Conservation (phyloP, 169 alveolate species). For the Eimeria brunetti region DNA sequence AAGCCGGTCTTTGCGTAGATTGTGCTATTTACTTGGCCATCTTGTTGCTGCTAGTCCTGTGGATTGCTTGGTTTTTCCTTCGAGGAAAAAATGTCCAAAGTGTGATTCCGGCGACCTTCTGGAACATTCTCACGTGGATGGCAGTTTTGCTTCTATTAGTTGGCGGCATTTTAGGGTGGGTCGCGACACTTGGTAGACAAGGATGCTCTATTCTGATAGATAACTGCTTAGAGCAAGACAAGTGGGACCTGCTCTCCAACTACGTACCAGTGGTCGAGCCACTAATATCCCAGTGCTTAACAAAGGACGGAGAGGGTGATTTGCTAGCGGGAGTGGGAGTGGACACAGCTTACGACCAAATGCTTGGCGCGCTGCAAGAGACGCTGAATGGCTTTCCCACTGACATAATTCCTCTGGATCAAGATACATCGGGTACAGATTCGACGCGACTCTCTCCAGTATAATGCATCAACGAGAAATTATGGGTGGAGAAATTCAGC, state of each 20-base stretch:
- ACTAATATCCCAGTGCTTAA: constrained; percentile 34
- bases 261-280: constrained; percentile 58
- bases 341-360: constrained; percentile 25
- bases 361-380: constrained; percentile 13
- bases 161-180: constrained; percentile 56
- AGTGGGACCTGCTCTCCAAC: constrained; percentile 46
- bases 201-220: constrained; percentile 38
- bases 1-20: constrained; percentile 18
- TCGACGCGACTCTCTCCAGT: background rate
- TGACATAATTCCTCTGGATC: constrained; percentile 11
- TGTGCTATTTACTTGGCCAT: constrained; percentile 25
- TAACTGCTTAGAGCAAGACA: constrained; percentile 42
- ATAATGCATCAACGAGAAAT: background rate
- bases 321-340: constrained; percentile 53
- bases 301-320: constrained; percentile 60
- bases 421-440: constrained; percentile 23
- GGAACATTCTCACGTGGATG: constrained; percentile 33
- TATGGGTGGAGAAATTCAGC: background rate
- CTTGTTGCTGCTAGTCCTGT: constrained; percentile 30
- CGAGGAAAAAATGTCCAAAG: constrained; percentile 22
- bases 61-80: constrained; percentile 36
- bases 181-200: constrained; percentile 41
- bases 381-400: constrained; percentile 35
- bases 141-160: constrained; percentile 27
- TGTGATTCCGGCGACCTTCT: constrained; percentile 12